Percentiles rank a stretch among this genome's conserved stretches.
Conservation (phyloP, 495 filamentous ascomycete genomes). For the Xylaria curta region DNA sequence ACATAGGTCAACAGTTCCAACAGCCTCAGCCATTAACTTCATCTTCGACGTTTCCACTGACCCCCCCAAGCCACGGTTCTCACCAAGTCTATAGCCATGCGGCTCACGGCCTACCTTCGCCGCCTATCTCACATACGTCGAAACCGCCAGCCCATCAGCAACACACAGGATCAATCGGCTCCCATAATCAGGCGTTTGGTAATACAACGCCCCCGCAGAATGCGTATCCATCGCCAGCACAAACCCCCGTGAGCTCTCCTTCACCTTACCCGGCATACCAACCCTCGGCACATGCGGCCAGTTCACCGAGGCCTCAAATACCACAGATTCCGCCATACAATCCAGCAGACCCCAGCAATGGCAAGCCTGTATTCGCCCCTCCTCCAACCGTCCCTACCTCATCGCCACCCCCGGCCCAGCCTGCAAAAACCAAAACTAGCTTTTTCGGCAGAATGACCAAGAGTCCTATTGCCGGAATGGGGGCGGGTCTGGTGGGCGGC, state of each 20-base stretch:
- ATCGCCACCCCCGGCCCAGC: not conserved
- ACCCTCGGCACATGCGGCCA: not conserved
- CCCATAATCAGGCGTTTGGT: not conserved
- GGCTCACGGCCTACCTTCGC: conserved; percentile 3
- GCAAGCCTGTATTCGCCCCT: conserved; percentile 15
- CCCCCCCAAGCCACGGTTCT: not conserved
- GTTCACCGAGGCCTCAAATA: conserved; percentile 9
- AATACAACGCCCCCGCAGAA: not conserved
- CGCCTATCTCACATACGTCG: not conserved
- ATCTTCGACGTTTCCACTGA: not conserved
- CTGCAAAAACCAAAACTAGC: conserved; percentile 8
- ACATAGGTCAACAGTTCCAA: conserved; percentile 13
- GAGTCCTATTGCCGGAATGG: conserved; percentile 13
- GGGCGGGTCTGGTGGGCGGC: conserved; percentile 12
- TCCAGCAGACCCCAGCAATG: conserved; percentile 6
- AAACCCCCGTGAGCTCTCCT: conserved; percentile 16
- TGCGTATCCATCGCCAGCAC: conserved; percentile 17
- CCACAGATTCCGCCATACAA: conserved; percentile 23
- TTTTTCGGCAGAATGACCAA: conserved; percentile 26
- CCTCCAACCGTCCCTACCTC: conserved; percentile 8
- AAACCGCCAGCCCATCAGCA: not conserved
- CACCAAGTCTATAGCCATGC: conserved; percentile 2
- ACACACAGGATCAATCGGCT: conserved; percentile 5
- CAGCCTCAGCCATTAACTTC: conserved; percentile 3
- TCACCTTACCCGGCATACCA: not conserved